Evolutionary conservation across 2,329 filamentous ascomycete species (phyloP), one percentile per base, ranked within the genome.

Genomic region (Fusarium piperis): DNA sequence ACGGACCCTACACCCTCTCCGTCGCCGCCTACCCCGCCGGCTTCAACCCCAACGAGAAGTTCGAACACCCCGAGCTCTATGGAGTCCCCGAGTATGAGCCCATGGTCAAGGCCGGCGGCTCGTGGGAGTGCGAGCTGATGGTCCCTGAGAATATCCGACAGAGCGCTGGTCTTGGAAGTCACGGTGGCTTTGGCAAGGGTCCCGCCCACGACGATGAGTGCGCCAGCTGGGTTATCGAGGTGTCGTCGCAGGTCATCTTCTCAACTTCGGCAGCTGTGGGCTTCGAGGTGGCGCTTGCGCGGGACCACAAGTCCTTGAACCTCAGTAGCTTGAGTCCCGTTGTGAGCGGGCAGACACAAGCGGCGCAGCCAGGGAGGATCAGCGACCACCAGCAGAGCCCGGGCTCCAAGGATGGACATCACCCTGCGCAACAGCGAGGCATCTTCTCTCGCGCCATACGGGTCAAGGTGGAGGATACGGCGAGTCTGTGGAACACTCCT

Each of bases 161-260:
- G 78, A 88, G 84, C 18, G 92, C 91, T 59, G 85, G 85, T 57
- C 81, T 81, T 36, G 83, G 85, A 39, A 75, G 80, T 57, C 78
- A 82, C 64, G 83, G 84, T 16, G 79, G 83, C 59, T 88, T 89
- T 68, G 85, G 84, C 15, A 81, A 83, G 55, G 80, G 80, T 9
- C 77, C 81, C 2, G 80, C 82, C 52, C 84, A 86, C 26, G 84
- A 87, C 58, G 81, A 79, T 30, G 85, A 88, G 67, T 91, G 87
- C 68, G 90, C 92, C 60, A 92, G 91, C 23, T 99, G 96, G 96
- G 86, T 98, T 60, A 89, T 99, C 51, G 96, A 99, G 82, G 89
- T 99, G 48, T 86, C 94, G 38, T 97, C 94, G 16, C 96, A 99
- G 81, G 93, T 98, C 69, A 90, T 99, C 53, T 99, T 99, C 80